Conservation (phyloP, 441 rosid genomes). For the Corymbia calophylla region DNA sequence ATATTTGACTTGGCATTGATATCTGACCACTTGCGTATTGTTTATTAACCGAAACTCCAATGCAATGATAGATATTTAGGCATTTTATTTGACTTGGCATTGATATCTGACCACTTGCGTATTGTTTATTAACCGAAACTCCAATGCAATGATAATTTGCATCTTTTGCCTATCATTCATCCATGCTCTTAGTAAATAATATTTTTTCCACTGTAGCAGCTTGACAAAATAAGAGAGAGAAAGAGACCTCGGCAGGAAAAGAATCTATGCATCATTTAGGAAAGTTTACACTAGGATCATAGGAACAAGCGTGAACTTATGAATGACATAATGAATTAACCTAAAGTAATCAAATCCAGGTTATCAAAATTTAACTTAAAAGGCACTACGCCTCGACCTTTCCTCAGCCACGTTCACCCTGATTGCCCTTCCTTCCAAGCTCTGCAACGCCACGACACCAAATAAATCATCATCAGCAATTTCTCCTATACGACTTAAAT, state of each 20-base stretch:
- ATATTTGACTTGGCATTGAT: neutral
- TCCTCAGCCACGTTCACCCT: slow-evolving; percentile 62
- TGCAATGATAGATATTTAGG: neutral
- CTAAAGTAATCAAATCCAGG: neutral
- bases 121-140: neutral
- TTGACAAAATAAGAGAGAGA: neutral
- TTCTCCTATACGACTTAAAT: neutral
- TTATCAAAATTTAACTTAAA: neutral
- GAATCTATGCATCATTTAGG: neutral
- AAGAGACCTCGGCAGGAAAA: neutral
- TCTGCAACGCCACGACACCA: neutral
- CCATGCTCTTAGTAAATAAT: neutral
- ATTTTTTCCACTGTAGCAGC: neutral
- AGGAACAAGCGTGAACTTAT: neutral
- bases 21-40: neutral
- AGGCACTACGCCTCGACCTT: slow-evolving; percentile 46
- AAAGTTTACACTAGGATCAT: neutral
- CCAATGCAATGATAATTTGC: neutral
- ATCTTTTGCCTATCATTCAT: neutral
- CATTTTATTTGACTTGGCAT: neutral
- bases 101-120: neutral
- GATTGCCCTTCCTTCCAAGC: slow-evolving; percentile 51
- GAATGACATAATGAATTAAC: neutral
- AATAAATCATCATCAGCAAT: neutral
- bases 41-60: neutral